Base-by-base conservation (phyloP, 768 basidiomycete species). In the Lactifluus subvellereus region DNA sequence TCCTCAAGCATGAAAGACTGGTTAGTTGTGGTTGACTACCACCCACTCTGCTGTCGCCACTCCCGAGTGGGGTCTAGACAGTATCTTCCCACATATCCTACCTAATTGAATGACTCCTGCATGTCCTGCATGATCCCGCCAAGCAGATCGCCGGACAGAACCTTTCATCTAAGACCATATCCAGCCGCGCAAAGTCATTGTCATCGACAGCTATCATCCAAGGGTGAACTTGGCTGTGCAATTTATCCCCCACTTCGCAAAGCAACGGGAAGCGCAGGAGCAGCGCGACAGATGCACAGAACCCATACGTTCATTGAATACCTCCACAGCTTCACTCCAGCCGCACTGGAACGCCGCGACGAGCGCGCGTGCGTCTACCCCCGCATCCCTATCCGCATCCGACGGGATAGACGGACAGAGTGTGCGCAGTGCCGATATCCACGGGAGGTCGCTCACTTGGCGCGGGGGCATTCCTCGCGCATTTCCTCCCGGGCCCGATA, bases 241-340 rank as follows among this genome's bases (percentile, higher is more conserved):
- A 54, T 7, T 56, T 69, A 16, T 67, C 50, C n/a, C 57, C 60
- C 6, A 49, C 65, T 14, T 66, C 66, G 30, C 62, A 71, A 9
- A 70, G 67, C 13, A 67, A 70, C 13, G 68, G 67, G 59, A 82
- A 78, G 14, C 72, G 72, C 74, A 86, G 70, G 77, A 64, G 0
- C 80, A 72, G 68, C 78, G 80, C 33, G 81, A 83, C 65, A n/a
- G 53, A 7, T 37, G 45, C 11, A 35, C 60, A 7, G 77, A 73
- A 54, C 69, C 68, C 58, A 84, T 65, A 58, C 84, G 74, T 6
- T 70, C 72, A 35, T 81, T 77, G 27, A 89, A 74, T 52, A 80
- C 79, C 16, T 74, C 71, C 51, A 88, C 67, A 4, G 87, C 88
- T 66, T 84, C 81, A 2, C 72, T 71, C 87, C 87, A 89, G 16